Conservation (phyloP, 2,329 filamentous ascomycete species). For the Fusarium hainanense region DNA sequence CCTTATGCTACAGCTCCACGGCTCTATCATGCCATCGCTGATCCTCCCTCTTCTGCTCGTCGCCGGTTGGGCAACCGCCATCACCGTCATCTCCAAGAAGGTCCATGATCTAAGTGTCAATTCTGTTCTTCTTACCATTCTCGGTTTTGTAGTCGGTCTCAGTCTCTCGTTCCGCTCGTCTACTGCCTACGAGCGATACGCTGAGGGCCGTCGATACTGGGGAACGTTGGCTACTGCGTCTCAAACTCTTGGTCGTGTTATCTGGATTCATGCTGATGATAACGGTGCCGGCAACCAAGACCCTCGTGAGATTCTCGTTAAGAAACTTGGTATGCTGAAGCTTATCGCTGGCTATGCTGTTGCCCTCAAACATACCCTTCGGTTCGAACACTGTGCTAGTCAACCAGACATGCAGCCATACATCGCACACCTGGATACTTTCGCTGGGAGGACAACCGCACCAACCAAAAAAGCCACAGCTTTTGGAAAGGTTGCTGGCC, state of each 20-base stretch:
- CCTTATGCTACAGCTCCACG: conserved; percentile 78
- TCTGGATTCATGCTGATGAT: conserved; percentile 83
- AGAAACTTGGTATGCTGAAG: conserved; percentile 79
- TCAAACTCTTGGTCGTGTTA: conserved; percentile 77
- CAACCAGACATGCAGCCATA: conserved; percentile 79
- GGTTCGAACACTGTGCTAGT: conserved; percentile 82
- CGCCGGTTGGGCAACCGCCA: conserved; percentile 71
- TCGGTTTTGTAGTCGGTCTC: conserved; percentile 84
- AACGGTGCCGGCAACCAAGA: conserved; percentile 57
- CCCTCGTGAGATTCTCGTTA: conserved; percentile 74
- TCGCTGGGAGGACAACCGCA: conserved; percentile 64
- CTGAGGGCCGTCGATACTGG: conserved; percentile 73
- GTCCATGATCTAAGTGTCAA: conserved; percentile 54
- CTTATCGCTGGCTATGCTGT: conserved; percentile 80
- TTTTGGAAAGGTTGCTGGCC: conserved; percentile 72
- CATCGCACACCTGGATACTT: conserved; percentile 78
- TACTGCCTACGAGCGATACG: conserved; percentile 80
- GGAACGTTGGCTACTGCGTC: conserved; percentile 68
- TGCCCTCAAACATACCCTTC: conserved; percentile 82
- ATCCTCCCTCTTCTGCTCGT: conserved; percentile 74
- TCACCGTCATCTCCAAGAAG: conserved; percentile 67
- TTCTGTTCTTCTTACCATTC: conserved; percentile 72
- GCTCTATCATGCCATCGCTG: conserved; percentile 79
- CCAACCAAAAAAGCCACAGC: conserved; percentile 54
- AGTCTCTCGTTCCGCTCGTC: conserved; percentile 80